A percentile compares a stretch with the other conserved stretches of the same genome.
phyloP scores from a whole-genome alignment of 1,139 yeast genomes.

The Hyphopichia pseudoburtonii region DNA sequence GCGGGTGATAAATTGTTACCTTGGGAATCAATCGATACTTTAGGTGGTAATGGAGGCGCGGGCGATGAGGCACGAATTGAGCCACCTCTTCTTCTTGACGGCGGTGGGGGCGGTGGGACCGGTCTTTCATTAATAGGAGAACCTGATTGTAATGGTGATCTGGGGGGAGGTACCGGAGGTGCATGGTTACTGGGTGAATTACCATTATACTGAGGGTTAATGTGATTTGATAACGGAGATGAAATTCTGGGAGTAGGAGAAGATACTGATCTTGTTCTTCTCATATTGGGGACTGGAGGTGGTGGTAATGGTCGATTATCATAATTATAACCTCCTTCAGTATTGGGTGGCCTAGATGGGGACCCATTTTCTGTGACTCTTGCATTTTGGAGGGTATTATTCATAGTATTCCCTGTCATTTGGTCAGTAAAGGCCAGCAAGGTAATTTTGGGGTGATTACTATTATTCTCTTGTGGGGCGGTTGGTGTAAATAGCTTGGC shows the following conservation, averaged over 20 bases:
- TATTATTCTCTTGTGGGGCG: slow-evolving; percentile 7
- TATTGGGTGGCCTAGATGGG: slow-evolving; percentile 24
- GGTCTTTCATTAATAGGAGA: slow-evolving; percentile 13
- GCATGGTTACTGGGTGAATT: slow-evolving; percentile 11
- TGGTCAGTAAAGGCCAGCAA: slow-evolving; percentile 45
- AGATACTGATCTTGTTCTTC: slow-evolving; percentile 43
- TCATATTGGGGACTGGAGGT: slow-evolving; percentile 38
- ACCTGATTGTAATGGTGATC: slow-evolving; percentile 21
- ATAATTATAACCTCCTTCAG: slow-evolving; percentile 22
- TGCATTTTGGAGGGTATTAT: slow-evolving; percentile 39
- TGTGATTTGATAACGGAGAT: slow-evolving; percentile 19
- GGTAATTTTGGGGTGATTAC: slow-evolving; percentile 28
- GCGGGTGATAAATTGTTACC: too few species aligned
- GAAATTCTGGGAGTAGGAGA: slow-evolving; percentile 40
- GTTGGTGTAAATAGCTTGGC: slow-evolving; percentile 30
- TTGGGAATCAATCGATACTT: slow-evolving; percentile 18
- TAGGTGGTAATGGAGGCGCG: slow-evolving; percentile 38
- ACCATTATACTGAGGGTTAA: too few species aligned
- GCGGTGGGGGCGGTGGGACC: slow-evolving; percentile 18
- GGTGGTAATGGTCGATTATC: slow-evolving; percentile 32
- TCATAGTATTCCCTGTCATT: slow-evolving; percentile 44
- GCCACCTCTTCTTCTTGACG: slow-evolving; percentile 38
- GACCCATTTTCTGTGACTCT: slow-evolving; percentile 15
- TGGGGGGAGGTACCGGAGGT: slow-evolving; percentile 9
- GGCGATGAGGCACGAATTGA: slow-evolving; percentile 8